phyloP scores from a whole-genome alignment of 345 rosid genomes.

The Abelmoschus esculentus region DNA sequence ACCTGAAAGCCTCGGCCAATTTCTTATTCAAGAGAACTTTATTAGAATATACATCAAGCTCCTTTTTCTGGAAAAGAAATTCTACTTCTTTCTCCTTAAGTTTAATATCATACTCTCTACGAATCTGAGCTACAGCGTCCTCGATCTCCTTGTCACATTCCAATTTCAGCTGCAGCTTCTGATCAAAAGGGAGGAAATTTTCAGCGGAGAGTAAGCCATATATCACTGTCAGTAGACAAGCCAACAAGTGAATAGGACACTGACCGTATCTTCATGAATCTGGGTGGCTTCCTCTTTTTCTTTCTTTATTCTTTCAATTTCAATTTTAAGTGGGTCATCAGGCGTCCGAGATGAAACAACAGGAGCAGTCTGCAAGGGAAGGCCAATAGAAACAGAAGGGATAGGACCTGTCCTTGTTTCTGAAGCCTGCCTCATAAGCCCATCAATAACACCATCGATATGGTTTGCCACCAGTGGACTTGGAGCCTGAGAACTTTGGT shows the following conservation, averaged over 20 bases:
- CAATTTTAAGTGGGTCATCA: slow-evolving; percentile 52
- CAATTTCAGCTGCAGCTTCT: slow-evolving; percentile 39
- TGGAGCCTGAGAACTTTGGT: slow-evolving; percentile 11
- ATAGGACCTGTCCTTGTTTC: slow-evolving; percentile 20
- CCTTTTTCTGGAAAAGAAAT: slow-evolving; percentile 24
- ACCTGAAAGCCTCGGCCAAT: slow-evolving; percentile 52
- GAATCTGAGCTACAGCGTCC: slow-evolving; percentile 38
- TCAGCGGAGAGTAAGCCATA: slow-evolving; percentile 8
- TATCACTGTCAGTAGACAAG: slow-evolving; percentile 3
- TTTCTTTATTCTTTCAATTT: slow-evolving; percentile 41
- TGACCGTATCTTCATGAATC: slow-evolving; percentile 34
- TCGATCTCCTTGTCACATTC: slow-evolving; percentile 54
- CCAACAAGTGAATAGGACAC: slow-evolving; percentile 19
- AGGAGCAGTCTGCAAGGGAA: slow-evolving; percentile 18
- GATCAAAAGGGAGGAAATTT: slow-evolving; percentile 22
- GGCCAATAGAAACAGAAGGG: slow-evolving; percentile 18
- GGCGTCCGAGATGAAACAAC: slow-evolving; percentile 21
- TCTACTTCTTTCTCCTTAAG: slow-evolving; percentile 35
- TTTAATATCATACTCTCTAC: slow-evolving; percentile 33
- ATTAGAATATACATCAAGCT: slow-evolving; percentile 28
- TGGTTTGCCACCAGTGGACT: slow-evolving; percentile 11
- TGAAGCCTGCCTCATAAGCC: slow-evolving; percentile 9
- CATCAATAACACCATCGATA: slow-evolving; percentile 6
- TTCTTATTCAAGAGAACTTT: slow-evolving; percentile 45
- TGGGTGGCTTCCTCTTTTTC: slow-evolving; percentile 28